Base-by-base conservation (phyloP, 148 eudicot species). In the Polygonum maritimum region DNA sequence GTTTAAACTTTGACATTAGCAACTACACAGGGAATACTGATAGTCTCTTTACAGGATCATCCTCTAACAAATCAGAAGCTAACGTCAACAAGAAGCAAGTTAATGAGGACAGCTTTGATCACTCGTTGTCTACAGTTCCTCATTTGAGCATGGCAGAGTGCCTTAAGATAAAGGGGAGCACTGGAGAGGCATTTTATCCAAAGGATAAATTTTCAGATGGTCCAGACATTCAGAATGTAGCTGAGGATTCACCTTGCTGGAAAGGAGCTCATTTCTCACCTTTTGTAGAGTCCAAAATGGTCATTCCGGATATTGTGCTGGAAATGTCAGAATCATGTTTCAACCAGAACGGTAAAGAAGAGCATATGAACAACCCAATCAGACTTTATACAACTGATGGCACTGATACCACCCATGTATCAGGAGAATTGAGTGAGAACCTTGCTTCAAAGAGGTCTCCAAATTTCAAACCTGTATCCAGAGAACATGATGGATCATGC, bases 171-270 rank as follows among this genome's bases (percentile, higher is more conserved):
- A 49, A 83, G 55, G 31, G n/a, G 80, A 82, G 81, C 84, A 67
- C 48, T 73, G 76, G 72, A 81, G 85, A 85, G 81, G 69, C 79
- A 33, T 75, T 82, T 7, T 72, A 49, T 80, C 76, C 87, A 33
- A 9, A 79, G 79, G 89, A 86, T 52, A 86, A 82, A 63, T 69
- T 79, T 78, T 75, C 85, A 39, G 93, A 84, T 74, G 75, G 73
- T 73, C 75, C 87, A 71, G 98, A 93, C 72, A 76, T 65, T 74
- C 78, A 86, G 76, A 87, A 82, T 62, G 78, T 85, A 69, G 88
- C 87, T 52, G 96, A 84, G 76, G 99, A 95, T 87, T 95, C 99
- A 57, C 99, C 99, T 5, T 95, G 99, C 82, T 95, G 99, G 99
- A 90, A 85, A 90, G 97, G 99, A 75, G 79, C 82, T 76, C 82